phyloP scores from a whole-genome alignment of 257 asterid species.

The Scutellaria barbata region DNA sequence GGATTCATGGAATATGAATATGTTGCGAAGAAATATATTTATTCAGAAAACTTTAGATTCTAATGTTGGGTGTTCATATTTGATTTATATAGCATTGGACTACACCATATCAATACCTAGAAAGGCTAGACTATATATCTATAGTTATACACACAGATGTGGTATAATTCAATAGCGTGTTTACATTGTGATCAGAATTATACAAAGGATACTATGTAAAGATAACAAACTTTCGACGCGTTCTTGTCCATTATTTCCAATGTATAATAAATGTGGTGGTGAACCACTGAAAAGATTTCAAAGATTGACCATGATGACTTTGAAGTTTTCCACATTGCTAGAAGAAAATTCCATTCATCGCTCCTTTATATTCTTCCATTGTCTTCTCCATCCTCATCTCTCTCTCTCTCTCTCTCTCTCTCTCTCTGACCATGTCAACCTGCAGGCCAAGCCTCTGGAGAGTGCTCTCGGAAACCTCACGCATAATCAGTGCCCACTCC shows the following conservation, averaged over 20 bases:
- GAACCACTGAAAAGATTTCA: background rate
- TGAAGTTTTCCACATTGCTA: background rate
- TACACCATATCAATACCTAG: constrained; percentile 3
- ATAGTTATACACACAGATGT: background rate
- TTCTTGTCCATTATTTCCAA: background rate
- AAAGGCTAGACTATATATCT: background rate
- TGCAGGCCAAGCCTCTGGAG: constrained; percentile 52
- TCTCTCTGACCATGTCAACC: constrained; percentile 36
- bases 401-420: constrained; percentile 11
- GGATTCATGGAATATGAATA: background rate
- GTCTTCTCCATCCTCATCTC: constrained; percentile 7
- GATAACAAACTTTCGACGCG: constrained; percentile 11
- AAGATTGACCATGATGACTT: background rate
- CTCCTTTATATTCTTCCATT: background rate
- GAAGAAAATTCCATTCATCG: background rate
- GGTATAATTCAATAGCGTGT: background rate
- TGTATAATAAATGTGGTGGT: background rate
- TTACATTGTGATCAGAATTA: background rate
- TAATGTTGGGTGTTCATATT: background rate
- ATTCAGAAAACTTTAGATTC: background rate
- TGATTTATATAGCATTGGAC: constrained; percentile 12
- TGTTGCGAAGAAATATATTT: background rate
- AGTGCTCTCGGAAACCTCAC: constrained; percentile 61
- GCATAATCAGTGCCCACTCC: constrained; percentile 62
- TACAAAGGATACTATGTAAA: background rate